Evolutionary conservation across 495 filamentous ascomycete genomes (phyloP).

Genomic region (Annulohypoxylon stygium): DNA sequence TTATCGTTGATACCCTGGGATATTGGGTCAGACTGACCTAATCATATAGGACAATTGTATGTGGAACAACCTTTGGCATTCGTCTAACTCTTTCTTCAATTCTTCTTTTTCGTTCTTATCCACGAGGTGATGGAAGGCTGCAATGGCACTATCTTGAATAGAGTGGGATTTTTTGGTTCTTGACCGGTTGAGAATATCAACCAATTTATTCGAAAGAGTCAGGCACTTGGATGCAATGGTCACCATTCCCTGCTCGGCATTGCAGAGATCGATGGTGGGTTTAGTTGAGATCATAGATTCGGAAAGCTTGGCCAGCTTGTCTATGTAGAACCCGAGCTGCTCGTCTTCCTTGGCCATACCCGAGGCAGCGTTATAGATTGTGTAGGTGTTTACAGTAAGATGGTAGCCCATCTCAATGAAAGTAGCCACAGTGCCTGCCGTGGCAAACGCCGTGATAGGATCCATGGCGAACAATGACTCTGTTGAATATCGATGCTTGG

Average conservation of each 20-base stretch:
- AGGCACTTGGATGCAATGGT: background rate
- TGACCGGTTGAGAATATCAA: conserved; percentile 9
- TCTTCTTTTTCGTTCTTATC: background rate
- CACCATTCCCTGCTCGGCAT: background rate
- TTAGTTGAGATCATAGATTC: conserved; percentile 5
- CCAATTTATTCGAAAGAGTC: background rate
- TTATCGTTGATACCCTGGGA: background rate
- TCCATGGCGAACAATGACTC: background rate
- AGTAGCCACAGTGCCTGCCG: conserved; percentile 5
- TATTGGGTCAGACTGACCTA: background rate
- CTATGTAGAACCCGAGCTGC: conserved; percentile 2
- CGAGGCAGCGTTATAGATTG: background rate
- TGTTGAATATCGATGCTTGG: background rate
- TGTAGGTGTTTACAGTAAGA: background rate
- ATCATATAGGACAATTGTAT: conserved; percentile 3
- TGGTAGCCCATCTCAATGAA: conserved; percentile 6
- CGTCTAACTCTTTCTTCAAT: conserved; percentile 9
- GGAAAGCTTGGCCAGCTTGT: background rate
- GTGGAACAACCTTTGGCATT: conserved; percentile 13
- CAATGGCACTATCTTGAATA: conserved; percentile 2
- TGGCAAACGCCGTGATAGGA: background rate
- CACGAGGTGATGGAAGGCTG: background rate
- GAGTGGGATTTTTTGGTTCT: conserved; percentile 1
- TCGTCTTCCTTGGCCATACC: conserved; percentile 10
- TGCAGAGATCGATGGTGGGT: background rate